These are phyloP conservation scores for Alnus rubra DNA, from an alignment of 306 rosid species.

Conservation along the genomic window DNA sequence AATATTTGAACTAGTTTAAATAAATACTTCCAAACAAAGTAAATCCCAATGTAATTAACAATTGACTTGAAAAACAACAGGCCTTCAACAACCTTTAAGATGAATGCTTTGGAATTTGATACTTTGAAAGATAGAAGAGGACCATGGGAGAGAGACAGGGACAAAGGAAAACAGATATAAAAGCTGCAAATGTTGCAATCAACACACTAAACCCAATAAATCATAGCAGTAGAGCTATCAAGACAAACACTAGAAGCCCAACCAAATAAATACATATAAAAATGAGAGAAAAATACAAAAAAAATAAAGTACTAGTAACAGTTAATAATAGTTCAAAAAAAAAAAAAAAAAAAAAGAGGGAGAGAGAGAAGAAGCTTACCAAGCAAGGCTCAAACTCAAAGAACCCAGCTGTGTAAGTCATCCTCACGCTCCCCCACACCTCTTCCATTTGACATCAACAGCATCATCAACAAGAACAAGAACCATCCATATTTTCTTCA, in stretches of 20 bases:
- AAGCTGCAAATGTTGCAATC: slow-evolving; percentile 96
- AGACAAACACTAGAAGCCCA: neutral
- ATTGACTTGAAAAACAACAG: slow-evolving; percentile 23
- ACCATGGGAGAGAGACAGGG: neutral
- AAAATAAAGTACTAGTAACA: neutral
- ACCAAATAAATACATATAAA: neutral
- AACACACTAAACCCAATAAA: slow-evolving; percentile 55
- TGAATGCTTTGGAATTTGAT: slow-evolving; percentile 10
- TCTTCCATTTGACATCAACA: slow-evolving; percentile 71
- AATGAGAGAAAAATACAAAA: neutral
- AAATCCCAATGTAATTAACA: slow-evolving; percentile 22
- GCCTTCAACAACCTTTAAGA: slow-evolving; percentile 30
- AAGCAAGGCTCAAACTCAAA: slow-evolving; percentile 75
- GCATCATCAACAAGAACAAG: neutral
- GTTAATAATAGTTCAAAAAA: neutral
- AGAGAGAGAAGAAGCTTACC: slow-evolving; percentile 47
- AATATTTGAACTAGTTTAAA: no score
- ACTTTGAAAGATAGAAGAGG: neutral
- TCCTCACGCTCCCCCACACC: slow-evolving; percentile 70
- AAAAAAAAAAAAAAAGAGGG: no score
- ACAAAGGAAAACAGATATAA: slow-evolving; percentile 2
- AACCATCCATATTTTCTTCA: neutral
- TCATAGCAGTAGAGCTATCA: neutral
- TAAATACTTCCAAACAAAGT: neutral
- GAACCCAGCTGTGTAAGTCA: slow-evolving; percentile 65